Evolutionary conservation across 805 yeast genomes (phyloP).

Genomic region (Myxozyma neotropica): DNA sequence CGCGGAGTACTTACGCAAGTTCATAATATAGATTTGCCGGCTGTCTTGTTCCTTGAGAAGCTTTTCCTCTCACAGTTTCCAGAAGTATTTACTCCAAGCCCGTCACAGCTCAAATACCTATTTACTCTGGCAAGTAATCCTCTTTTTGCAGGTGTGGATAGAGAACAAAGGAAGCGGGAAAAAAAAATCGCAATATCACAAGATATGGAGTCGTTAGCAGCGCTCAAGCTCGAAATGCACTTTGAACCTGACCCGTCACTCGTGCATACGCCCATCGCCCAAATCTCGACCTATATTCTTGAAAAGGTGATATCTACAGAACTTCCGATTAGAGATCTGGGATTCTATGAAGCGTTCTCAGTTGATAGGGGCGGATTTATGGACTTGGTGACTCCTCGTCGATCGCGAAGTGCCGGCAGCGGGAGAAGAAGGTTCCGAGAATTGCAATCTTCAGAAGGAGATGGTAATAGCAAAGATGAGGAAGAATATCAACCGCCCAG

Average conservation of each 20-base stretch:
- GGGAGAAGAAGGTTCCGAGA: background rate
- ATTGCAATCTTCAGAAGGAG: background rate
- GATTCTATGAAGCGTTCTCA: conserved; percentile 12
- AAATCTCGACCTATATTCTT: conserved; percentile 8
- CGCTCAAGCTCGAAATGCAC: background rate
- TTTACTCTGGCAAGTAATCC: conserved; percentile 29
- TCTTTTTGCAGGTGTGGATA: conserved; percentile 7
- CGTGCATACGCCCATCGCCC: conserved; percentile 10
- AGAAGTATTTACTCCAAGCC: conserved; percentile 20
- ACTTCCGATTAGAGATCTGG: conserved; percentile 20
- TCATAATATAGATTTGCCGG: conserved; percentile 19
- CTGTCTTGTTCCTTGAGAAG: conserved; percentile 21
- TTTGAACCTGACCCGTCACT: background rate
- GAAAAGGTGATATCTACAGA: conserved; percentile 11
- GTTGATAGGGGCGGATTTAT: background rate
- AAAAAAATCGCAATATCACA: background rate
- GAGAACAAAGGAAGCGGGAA: background rate
- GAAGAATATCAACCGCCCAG: background rate
- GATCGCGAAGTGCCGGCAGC: background rate
- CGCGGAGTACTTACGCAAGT: no score
- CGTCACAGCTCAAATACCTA: conserved; percentile 18
- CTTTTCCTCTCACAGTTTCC: conserved; percentile 22
- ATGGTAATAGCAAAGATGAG: background rate
- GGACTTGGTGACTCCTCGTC: background rate
- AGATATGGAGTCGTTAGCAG: background rate